phyloP scores from a whole-genome alignment of 441 rosid genomes.

The Euphorbia schlechtendalii region DNA sequence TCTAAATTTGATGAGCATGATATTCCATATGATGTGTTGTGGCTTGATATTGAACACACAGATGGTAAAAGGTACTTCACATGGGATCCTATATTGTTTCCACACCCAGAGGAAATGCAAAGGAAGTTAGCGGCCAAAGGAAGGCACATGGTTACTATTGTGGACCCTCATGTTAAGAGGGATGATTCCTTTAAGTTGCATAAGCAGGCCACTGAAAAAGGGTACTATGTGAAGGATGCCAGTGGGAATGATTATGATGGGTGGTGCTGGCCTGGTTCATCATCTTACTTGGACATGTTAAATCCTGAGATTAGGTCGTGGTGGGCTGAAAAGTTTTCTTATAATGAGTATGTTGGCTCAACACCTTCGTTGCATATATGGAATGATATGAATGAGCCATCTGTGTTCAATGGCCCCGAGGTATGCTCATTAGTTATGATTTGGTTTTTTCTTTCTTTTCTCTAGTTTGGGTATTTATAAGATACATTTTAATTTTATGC shows the following conservation, averaged over 20 bases:
- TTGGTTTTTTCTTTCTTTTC: background rate
- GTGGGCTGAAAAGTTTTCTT: constrained; percentile 86
- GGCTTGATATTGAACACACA: constrained; percentile 98
- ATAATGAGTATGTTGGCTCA: constrained; percentile 69
- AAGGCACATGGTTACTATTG: constrained; percentile 93
- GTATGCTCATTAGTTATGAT: constrained; percentile 30
- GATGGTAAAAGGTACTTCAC: constrained; percentile 92
- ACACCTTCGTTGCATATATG: constrained; percentile 87
- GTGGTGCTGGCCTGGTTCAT: constrained; percentile 99
- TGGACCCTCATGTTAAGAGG: constrained; percentile 96
- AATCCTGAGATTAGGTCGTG: constrained; percentile 87
- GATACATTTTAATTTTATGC: background rate
- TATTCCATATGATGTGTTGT: constrained; percentile 92
- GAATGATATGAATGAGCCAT: constrained; percentile 99
- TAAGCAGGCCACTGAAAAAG: constrained; percentile 76
- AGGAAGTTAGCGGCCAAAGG: constrained; percentile 84
- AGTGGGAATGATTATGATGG: constrained; percentile 90
- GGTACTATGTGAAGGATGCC: constrained; percentile 84
- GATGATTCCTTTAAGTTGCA: constrained; percentile 73
- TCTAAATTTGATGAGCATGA: constrained; percentile 91
- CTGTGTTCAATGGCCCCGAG: constrained; percentile 99
- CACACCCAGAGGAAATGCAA: constrained; percentile 93
- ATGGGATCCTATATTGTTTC: constrained; percentile 78
- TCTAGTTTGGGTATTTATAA: background rate
- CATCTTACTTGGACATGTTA: constrained; percentile 78